Evolutionary conservation across 164 flowering plant species (phyloP), one percentile per base, ranked within the genome.

Genomic region (Pachysandra terminalis): DNA sequence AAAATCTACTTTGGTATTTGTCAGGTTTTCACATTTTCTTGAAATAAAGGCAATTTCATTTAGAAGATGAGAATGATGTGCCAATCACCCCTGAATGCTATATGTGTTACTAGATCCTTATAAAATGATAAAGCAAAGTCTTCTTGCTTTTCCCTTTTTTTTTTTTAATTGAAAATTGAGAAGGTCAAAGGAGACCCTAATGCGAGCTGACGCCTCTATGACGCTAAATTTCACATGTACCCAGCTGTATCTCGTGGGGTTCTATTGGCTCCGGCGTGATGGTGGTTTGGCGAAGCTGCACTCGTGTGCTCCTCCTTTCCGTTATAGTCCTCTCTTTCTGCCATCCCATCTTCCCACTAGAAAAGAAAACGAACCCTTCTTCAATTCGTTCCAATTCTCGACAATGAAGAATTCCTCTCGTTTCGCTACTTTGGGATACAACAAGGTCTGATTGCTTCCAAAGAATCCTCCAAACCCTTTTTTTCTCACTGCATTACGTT

Each of bases 301-400:
- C 22, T 3, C 32, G 5, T 4, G n/a, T n/a, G 16, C 56, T 27
- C 7, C 65, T 15, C 28, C 41, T 55, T 72, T 61, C 73, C 48
- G 66, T 72, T 66, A 73, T 64, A 57, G 68, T 59, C 70, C 77
- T 58, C 52, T 65, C 68, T 58, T 40, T 65, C 60, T 56, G 61
- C 23, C 63, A 61, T 22, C 7, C 1, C 12, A 24, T 26, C 24
- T 15, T 10, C 15, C 3, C 14, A 40, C 13, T 19, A 4, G 35
- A 0, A 13, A 26, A 49, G 22, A 27, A 19, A 17, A 21, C 7
- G 23, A 10, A 12, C 14, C 15, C 32, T 22, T 15, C n/a, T 5
- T 25, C 16, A 26, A 16, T 40, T 23, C 27, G 2, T 22, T 61
- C 35, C 22, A 16, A 28, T 59, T 32, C 52, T 23, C 59, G 5